These are phyloP conservation scores for Bauhinia variegata DNA, from an alignment of 306 rosid genomes.

Conservation along the genomic window DNA sequence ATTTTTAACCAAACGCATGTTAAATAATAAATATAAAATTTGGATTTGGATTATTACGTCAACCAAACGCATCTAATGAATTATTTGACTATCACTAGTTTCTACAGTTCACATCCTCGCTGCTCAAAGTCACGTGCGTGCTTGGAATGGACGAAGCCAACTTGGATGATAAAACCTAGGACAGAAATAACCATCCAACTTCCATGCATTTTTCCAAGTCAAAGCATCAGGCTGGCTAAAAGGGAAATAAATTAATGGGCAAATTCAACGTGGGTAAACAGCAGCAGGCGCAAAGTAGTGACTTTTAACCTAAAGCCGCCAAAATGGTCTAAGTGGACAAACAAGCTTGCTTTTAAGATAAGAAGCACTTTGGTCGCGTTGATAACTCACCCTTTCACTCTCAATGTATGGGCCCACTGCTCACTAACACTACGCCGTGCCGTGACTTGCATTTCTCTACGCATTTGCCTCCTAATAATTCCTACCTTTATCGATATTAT, in stretches of 20 bases:
- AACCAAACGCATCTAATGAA: too few relatives aligned
- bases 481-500: constrained; percentile 37
- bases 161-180: constrained; percentile 24
- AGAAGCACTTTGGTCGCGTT: constrained; percentile 21
- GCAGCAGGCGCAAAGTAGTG: constrained; percentile 27
- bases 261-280: constrained; percentile 23
- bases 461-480: constrained; percentile 11
- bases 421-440: constrained; percentile 3
- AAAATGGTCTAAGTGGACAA: constrained; percentile 35
- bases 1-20: too few relatives aligned
- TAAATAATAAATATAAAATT: too few relatives aligned
- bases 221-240: constrained; percentile 24
- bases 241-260: constrained; percentile 18
- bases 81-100: too few relatives aligned
- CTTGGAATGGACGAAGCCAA: constrained; percentile 27
- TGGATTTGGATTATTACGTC: too few relatives aligned
- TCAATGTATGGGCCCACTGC: constrained; percentile 37
- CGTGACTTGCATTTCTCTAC: constrained; percentile 47
- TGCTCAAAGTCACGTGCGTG: constrained; percentile 40
- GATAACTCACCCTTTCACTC: constrained; percentile 21
- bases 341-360: too few relatives aligned
- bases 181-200: constrained; percentile 25
- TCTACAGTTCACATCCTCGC: too few relatives aligned
- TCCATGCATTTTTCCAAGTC: constrained; percentile 34
- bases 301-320: constrained; percentile 37